Evolutionary conservation across 192 early-diverging fungal species (phyloP).

Genomic region (Coemansia sp.): DNA sequence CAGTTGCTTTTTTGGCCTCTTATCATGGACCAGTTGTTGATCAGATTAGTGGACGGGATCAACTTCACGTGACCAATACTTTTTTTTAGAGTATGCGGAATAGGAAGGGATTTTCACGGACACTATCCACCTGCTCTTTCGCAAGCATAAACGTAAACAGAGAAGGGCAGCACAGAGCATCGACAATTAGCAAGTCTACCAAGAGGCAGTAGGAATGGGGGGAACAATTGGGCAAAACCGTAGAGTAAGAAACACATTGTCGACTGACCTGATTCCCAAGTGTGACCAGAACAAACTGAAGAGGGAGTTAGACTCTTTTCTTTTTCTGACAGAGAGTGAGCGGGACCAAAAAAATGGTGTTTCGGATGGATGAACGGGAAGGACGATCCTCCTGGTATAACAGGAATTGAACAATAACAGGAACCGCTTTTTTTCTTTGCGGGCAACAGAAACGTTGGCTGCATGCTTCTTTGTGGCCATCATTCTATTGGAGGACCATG

Average conservation of each 20-base stretch:
- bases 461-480: conserved; percentile 1
- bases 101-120: background rate
- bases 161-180: too few species aligned
- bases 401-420: background rate
- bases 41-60: background rate
- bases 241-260: background rate
- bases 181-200: background rate
- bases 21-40: background rate
- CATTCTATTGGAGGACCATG: background rate
- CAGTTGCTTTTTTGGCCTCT: background rate
- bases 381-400: background rate
- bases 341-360: background rate
- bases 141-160: too few species aligned
- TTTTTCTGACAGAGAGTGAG: background rate
- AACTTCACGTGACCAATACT: background rate
- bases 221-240: background rate
- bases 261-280: background rate
- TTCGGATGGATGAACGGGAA: background rate
- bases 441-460: conserved; percentile 1
- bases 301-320: background rate
- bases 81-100: background rate
- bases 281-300: background rate
- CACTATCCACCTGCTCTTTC: too few species aligned
- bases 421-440: background rate
- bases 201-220: background rate